These are phyloP conservation scores for Penicillium paxilli DNA, from an alignment of 495 filamentous ascomycete species.

Conservation along the genomic window DNA sequence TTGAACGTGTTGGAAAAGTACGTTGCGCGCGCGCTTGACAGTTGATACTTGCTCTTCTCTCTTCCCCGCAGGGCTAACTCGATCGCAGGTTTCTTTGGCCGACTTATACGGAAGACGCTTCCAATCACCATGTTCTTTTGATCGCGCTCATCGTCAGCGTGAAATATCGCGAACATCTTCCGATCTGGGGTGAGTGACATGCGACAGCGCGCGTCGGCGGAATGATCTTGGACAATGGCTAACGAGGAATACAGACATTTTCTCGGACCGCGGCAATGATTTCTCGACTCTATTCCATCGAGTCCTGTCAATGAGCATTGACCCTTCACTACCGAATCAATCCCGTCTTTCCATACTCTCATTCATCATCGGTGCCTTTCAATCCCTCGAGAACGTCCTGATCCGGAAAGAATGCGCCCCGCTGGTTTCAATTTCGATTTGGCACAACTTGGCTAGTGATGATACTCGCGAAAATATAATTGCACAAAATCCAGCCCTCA, in stretches of 20 bases:
- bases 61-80: constrained; percentile 22
- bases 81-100: constrained; percentile 83
- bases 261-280: constrained; percentile 72
- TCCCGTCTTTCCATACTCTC: constrained; percentile 78
- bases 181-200: constrained; percentile 74
- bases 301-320: constrained; percentile 84
- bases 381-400: constrained; percentile 85
- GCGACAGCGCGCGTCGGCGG: not conserved
- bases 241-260: constrained; percentile 55
- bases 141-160: constrained; percentile 83
- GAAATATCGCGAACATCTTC: constrained; percentile 82
- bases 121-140: constrained; percentile 86
- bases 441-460: constrained; percentile 85
- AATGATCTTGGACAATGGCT: constrained; percentile 3
- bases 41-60: not conserved
- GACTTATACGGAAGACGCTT: constrained; percentile 82
- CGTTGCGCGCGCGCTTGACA: constrained; percentile 10
- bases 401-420: constrained; percentile 96
- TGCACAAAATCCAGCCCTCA: constrained; percentile 65
- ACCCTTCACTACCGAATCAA: constrained; percentile 65
- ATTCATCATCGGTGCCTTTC: constrained; percentile 88
- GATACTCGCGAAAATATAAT: constrained; percentile 66
- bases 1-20: constrained; percentile 88
- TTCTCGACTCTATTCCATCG: constrained; percentile 92
- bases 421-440: constrained; percentile 90